Evolutionary conservation across 2,329 filamentous ascomycete species (phyloP).

Genomic region (Talaromyces sp.): DNA sequence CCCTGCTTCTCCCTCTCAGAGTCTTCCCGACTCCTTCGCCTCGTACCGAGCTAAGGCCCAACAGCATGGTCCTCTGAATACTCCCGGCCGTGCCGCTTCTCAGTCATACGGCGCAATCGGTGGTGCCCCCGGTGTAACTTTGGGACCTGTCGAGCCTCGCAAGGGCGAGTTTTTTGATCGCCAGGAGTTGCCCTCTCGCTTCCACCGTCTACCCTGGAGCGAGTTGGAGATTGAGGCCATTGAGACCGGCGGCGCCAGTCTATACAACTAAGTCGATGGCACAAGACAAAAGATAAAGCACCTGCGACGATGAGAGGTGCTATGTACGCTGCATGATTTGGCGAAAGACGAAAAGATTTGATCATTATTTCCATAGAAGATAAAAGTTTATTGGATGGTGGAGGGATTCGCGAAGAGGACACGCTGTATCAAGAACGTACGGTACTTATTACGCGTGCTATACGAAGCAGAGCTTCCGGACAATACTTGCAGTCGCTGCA

Average conservation of each 20-base stretch:
- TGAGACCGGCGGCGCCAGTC: slow-evolving; percentile 83
- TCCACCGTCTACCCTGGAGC: slow-evolving; percentile 70
- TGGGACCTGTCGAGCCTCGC: slow-evolving; percentile 69
- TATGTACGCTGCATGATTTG: slow-evolving; percentile 1
- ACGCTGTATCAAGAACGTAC: not conserved
- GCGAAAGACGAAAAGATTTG: slow-evolving; percentile 1
- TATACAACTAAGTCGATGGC: slow-evolving; percentile 47
- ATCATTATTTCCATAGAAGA: not conserved
- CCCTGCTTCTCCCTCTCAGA: slow-evolving; percentile 54
- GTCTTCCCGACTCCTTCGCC: slow-evolving; percentile 60
- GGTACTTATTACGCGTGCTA: not conserved
- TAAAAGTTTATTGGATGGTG: slow-evolving; percentile 3
- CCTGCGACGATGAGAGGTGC: not conserved
- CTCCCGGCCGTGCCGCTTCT: slow-evolving; percentile 30
- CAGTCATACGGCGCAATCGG: slow-evolving; percentile 50
- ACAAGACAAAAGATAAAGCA: not conserved
- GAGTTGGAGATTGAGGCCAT: slow-evolving; percentile 90
- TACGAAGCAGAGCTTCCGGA: not conserved
- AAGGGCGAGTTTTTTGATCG: slow-evolving; percentile 83
- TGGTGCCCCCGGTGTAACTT: slow-evolving; percentile 61
- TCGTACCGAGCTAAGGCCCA: slow-evolving; percentile 61
- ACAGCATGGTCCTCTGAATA: slow-evolving; percentile 60
- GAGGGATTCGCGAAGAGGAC: not conserved
- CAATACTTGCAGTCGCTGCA: not conserved
- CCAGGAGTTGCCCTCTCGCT: slow-evolving; percentile 79